Evolutionary conservation across 176 grass and related monocot species (phyloP), one percentile per base, ranked within the genome.

Genomic region (Luzula sylvatica): DNA sequence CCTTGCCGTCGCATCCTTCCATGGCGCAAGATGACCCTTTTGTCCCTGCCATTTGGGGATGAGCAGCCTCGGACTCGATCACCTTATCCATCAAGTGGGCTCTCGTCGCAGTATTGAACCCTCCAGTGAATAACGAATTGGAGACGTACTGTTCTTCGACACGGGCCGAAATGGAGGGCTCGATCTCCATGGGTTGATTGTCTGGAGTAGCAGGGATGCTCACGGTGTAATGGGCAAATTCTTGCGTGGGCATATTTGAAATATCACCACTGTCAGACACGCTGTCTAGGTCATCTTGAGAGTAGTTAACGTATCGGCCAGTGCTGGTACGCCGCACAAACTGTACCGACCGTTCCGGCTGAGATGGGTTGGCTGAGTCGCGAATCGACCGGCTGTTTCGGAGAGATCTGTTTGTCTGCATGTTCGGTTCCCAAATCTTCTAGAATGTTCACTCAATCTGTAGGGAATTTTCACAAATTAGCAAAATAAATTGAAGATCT

Each of bases 51-150:
- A 95, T 95, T 67, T 98, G 92, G 15, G 85, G 85, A 46, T 90
- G 86, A 17, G 21, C 64, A 19, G 85, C 63, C 59, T 87, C 85
- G 0, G 86, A 90, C 1, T 98, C 92, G 29, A 67, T 87, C 9
- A 87, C 86, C 64, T 98, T 98, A 59, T 98, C 92, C 92, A 98
- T 98, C 58, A 98, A 79, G 69, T 87, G 92, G 0, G 92, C 85
- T 21, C 92, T 71, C 12, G 92, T 90, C 55, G 82, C 78, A 46
- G 75, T 98, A 64, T 98, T 90, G 72, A 86, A 90, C 1, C 85
- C 92, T 8, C 92, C 92, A 3, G 92, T 98, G 78, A 98, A 98
- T 55, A 98, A 66, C 1, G 92, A 90, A 64, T 80, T 98, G 32
- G 85, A 90, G 22, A 90, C 86, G 40, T 98, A 90, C 46, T 90